A percentile compares a stretch with the other conserved stretches of the same genome.
phyloP scores from a whole-genome alignment of 2,329 filamentous ascomycete genomes.

The Hypoxylon sp. region DNA sequence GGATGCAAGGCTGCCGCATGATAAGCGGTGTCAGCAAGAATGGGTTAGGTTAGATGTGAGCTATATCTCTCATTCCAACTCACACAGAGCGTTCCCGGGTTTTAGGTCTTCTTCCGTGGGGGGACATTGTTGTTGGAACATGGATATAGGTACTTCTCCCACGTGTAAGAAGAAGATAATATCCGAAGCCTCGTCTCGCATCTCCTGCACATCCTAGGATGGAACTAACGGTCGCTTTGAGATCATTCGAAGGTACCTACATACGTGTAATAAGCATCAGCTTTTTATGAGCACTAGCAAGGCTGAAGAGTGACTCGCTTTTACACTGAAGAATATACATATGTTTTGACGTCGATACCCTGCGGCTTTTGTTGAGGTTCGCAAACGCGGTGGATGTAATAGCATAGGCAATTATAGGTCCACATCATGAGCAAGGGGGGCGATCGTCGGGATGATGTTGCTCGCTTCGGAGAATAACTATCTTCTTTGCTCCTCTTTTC shows the following conservation, averaged over 20 bases:
- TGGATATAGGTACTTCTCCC: slow-evolving; percentile 13
- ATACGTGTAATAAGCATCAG: neutral
- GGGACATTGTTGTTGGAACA: slow-evolving; percentile 23
- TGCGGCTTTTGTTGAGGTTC: slow-evolving; percentile 25
- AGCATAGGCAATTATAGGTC: slow-evolving; percentile 32
- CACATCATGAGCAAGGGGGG: slow-evolving; percentile 31
- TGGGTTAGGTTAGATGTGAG: slow-evolving; percentile 29
- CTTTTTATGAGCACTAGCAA: neutral
- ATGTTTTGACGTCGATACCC: slow-evolving; percentile 1
- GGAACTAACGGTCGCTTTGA: neutral
- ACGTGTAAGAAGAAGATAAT: slow-evolving; percentile 31
- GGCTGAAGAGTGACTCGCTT: slow-evolving; percentile 7
- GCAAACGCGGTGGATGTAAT: slow-evolving; percentile 17
- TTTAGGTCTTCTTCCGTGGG: neutral
- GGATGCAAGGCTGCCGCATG: slow-evolving; percentile 40
- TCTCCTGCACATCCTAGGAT: neutral
- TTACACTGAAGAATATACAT: neutral
- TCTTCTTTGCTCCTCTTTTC: slow-evolving; percentile 38
- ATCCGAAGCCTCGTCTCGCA: slow-evolving; percentile 18
- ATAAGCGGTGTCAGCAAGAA: slow-evolving; percentile 9
- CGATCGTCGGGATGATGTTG: slow-evolving; percentile 30
- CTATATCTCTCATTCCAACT: slow-evolving; percentile 12
- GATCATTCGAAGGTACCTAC: neutral
- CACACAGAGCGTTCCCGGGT: neutral
- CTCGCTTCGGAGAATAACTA: slow-evolving; percentile 42